Conservation (phyloP, 345 rosid genomes). For the Salix dunnii region DNA sequence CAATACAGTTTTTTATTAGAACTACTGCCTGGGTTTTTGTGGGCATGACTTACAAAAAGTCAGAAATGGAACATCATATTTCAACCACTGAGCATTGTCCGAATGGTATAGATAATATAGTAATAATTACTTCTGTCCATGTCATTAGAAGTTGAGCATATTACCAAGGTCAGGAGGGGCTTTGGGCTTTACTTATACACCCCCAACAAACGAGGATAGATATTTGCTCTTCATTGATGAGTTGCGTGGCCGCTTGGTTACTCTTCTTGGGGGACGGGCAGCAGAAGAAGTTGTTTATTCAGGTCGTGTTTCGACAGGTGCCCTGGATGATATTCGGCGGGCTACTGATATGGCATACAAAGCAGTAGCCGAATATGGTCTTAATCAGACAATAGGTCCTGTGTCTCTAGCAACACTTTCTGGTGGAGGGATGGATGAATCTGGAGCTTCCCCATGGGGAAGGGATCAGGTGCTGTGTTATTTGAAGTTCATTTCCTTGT, state of each 20-base stretch:
- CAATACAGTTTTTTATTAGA: not conserved
- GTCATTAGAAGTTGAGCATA: slow-evolving; percentile 82
- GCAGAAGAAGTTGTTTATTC: slow-evolving; percentile 92
- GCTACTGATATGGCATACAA: slow-evolving; percentile 97
- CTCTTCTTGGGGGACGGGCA: slow-evolving; percentile 97
- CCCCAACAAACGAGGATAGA: slow-evolving; percentile 82
- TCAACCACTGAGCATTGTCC: not conserved
- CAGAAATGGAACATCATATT: not conserved
- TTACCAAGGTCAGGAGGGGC: slow-evolving; percentile 98
- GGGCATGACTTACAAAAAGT: not conserved
- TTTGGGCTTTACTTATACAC: slow-evolving; percentile 81
- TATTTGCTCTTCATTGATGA: slow-evolving; percentile 93
- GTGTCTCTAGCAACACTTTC: slow-evolving; percentile 79
- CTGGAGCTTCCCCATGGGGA: slow-evolving; percentile 70
- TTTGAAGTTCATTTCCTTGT: not conserved
- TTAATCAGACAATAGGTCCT: slow-evolving; percentile 78
- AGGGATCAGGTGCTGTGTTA: slow-evolving; percentile 66
- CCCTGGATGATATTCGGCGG: slow-evolving; percentile 89
- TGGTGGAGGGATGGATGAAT: slow-evolving; percentile 81
- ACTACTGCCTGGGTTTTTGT: not conserved
- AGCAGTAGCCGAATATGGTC: slow-evolving; percentile 97
- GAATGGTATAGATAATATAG: not conserved
- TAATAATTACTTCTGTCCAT: slow-evolving; percentile 3
- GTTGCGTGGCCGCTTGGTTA: slow-evolving; percentile 86
- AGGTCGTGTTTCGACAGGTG: slow-evolving; percentile 81